phyloP scores from a whole-genome alignment of 1,284 basidiomycete genomes.

The Coniophora puteana region DNA sequence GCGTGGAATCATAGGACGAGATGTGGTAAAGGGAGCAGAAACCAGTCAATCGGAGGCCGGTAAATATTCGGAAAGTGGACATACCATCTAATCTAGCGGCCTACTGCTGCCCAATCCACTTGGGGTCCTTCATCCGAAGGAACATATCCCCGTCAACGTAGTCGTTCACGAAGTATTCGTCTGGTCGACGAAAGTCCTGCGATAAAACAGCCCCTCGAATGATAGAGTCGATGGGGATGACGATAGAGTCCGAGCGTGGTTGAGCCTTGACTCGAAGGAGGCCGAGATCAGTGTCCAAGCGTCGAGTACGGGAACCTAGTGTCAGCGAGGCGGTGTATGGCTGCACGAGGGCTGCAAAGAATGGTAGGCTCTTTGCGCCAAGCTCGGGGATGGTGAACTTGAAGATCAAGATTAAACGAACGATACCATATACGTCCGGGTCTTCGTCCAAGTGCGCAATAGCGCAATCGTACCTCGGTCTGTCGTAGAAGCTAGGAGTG shows the following conservation, averaged over 20 bases:
- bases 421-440: constrained; percentile 16
- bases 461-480: constrained; percentile 19
- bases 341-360: constrained; percentile 20
- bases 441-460: constrained; percentile 11
- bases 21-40: no score
- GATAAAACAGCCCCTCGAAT: constrained; percentile 19
- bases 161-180: constrained; percentile 21
- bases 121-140: constrained; percentile 15
- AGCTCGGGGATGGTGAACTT: constrained; percentile 8
- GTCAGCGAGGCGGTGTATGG: constrained; percentile 13
- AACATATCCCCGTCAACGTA: constrained; percentile 23
- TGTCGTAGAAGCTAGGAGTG: constrained; percentile 17
- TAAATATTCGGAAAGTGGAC: no score
- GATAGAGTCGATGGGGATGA: constrained; percentile 19
- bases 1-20: no score
- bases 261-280: no score
- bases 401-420: constrained; percentile 16
- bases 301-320: no score
- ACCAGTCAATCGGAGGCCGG: no score
- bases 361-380: no score
- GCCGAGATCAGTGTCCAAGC: no score
- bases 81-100: no score
- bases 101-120: no score
- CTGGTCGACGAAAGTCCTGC: constrained; percentile 9
- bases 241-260: constrained; percentile 10